Evolutionary conservation across 2,329 filamentous ascomycete species (phyloP), one percentile per base, ranked within the genome.

Genomic region (Alternaria angustiovoidea): DNA sequence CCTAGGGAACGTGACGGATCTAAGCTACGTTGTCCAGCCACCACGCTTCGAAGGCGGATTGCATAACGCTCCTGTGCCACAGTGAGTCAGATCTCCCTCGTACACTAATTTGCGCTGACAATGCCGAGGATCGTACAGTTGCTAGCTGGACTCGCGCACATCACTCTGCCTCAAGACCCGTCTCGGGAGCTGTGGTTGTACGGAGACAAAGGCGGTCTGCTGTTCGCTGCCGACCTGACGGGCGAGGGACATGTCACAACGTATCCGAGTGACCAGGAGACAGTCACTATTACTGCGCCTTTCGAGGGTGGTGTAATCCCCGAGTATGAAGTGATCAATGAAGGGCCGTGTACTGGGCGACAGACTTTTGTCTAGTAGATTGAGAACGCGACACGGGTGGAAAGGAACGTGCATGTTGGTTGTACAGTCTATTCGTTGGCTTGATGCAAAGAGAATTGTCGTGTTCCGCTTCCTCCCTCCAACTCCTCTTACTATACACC

Each of bases 41-140:
- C 71, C 75, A 3, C 68, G 72, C 14, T 78, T 69, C 41, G 58
- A 77, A 54, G 75, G 73, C n/a, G 75, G 75, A 8, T 54, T 69
- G 20, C 77, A 78, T 34, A 77, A 66, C 36, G 73, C 74, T 8
- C 77, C 76, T n/a, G 64, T 54, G 11, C 64, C 70, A n/a, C 75
- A 78, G 68, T 55, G 30, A 48, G 53, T 55, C 20, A 6, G n/a
- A 24, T 16, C 7, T 16, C 32, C 22, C 24, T 16, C 6, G 14
- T n/a, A 43, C 22, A 28, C 52, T 46, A 24, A 18, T 14, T 12
- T 16, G n/a, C 9, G 32, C 42, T 47, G 24, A 54, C 11, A 8
- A 22, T 16, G 12, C 24, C 11, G 14, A 55, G 43, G 26, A 54
- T 77, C 11, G 76, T 78, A 4, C 65, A 71, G 55, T 78, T 75